Evolutionary conservation across 129 eudicot genomes (phyloP).

Genomic region (Escallonia rubra): DNA sequence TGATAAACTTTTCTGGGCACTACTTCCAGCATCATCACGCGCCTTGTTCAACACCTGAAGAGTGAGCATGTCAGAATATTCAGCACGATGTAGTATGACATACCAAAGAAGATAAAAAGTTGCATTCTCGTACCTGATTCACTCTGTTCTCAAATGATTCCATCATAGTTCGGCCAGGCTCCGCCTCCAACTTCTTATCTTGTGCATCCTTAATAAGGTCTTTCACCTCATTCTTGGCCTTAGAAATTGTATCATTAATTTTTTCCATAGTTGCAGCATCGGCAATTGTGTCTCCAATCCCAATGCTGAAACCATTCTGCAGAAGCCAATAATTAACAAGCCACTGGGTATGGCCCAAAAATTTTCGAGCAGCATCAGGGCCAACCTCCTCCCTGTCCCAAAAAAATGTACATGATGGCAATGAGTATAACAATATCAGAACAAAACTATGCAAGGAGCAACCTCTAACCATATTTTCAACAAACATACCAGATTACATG

Average conservation of each 20-base stretch:
- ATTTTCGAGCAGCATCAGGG: slow-evolving; percentile 99
- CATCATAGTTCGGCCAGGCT: slow-evolving; percentile 98
- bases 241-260: slow-evolving; percentile 87
- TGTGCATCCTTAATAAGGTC: slow-evolving; percentile 75
- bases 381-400: slow-evolving; percentile 96
- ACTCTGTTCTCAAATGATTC: slow-evolving; percentile 96
- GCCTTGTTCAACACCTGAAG: slow-evolving; percentile 92
- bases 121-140: slow-evolving; percentile 58
- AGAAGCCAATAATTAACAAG: slow-evolving; percentile 98
- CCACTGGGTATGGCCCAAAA: slow-evolving; percentile 99
- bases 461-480: not conserved
- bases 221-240: slow-evolving; percentile 89
- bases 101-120: not conserved
- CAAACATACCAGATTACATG: slow-evolving; percentile 86
- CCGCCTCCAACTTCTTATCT: slow-evolving; percentile 84
- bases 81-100: slow-evolving; percentile 1
- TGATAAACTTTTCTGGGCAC: slow-evolving; percentile 91
- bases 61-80: slow-evolving; percentile 8
- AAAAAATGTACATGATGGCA: not conserved
- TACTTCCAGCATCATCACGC: slow-evolving; percentile 99
- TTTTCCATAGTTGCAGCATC: slow-evolving; percentile 95
- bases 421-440: not conserved
- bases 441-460: not conserved
- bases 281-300: slow-evolving; percentile 99
- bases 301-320: slow-evolving; percentile 93